These are phyloP conservation scores for Metarhizium humberi DNA, from an alignment of 2,329 filamentous ascomycete species.

Conservation along the genomic window DNA sequence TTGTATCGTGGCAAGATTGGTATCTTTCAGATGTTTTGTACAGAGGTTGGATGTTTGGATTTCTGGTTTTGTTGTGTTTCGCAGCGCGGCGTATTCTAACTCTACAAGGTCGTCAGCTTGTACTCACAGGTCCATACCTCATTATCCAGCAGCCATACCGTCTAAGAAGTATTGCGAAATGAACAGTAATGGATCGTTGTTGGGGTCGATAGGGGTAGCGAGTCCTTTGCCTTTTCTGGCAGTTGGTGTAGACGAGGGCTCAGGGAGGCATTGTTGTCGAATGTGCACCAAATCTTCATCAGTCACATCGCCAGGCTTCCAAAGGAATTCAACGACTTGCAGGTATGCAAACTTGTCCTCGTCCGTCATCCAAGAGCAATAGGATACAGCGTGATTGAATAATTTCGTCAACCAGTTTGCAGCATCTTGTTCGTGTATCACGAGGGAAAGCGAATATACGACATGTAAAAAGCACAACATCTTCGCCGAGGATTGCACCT, in stretches of 20 bases:
- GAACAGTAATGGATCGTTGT: slow-evolving; percentile 28
- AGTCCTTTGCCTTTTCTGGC: slow-evolving; percentile 34
- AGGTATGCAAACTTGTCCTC: slow-evolving; percentile 30
- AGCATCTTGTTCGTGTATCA: slow-evolving; percentile 33
- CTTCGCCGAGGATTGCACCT: slow-evolving; percentile 29
- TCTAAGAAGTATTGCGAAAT: slow-evolving; percentile 41
- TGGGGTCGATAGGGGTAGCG: slow-evolving; percentile 9
- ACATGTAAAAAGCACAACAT: slow-evolving; percentile 43
- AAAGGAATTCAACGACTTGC: slow-evolving; percentile 35
- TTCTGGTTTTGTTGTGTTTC: slow-evolving; percentile 16
- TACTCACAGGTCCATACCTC: background rate
- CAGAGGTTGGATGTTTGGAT: slow-evolving; percentile 32
- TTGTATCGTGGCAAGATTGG: slow-evolving; percentile 13
- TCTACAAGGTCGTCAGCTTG: slow-evolving; percentile 23
- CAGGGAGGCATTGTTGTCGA: slow-evolving; percentile 13
- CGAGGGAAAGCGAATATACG: slow-evolving; percentile 39
- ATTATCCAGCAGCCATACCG: slow-evolving; percentile 24
- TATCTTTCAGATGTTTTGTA: slow-evolving; percentile 29
- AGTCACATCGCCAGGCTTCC: slow-evolving; percentile 33
- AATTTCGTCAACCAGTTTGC: slow-evolving; percentile 26
- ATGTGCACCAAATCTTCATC: slow-evolving; percentile 19
- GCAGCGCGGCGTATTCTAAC: slow-evolving; percentile 35
- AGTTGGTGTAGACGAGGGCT: slow-evolving; percentile 11
- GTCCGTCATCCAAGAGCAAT: slow-evolving; percentile 28
- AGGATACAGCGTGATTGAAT: slow-evolving; percentile 38